Evolutionary conservation across 2,329 filamentous ascomycete species (phyloP), one percentile per base, ranked within the genome.

Genomic region (Metarhizium anisopliae): DNA sequence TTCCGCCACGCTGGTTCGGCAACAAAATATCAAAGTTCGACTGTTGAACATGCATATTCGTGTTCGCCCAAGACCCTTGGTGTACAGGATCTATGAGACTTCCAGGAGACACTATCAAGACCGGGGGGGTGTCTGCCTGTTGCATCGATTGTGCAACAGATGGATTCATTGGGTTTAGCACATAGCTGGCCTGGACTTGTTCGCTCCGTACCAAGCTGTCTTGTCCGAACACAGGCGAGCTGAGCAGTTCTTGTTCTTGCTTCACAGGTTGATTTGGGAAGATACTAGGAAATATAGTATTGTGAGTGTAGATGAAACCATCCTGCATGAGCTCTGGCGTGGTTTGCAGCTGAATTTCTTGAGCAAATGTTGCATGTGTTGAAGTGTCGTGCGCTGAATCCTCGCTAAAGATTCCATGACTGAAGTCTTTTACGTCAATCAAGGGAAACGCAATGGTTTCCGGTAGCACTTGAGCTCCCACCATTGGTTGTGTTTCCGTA

Each of bases 1-100:
- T 72, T 11, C 70, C 70, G 43, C 64, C 64, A 45, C 68, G 62
- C 55, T 69, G 66, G 38, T 65, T 66, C 14, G 67, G 62, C 43
- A 66, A 53, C 5, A 67, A 52, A 36, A 67, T 63, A 54, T 70
- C 64, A 58, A 64, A 65, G 50, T 60, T 63, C 6, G 65, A 56
- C 35, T 64, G 60, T 36, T 66, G 67, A 8, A 20, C 36, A 16
- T 56, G 54, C 14, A 29, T 10, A n/a, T 16, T 18, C 18, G 50
- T 45, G 38, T 57, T 52, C 6, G 50, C 42, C 52, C 52, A 52
- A 35, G 52, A 16, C 45, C 40, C 32, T 35, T 52, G 55, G n/a
- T 49, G 18, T 25, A 29, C 42, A 14, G 42, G 13, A 25, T 53
- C 50, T 6, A 55, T 35, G 35, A 58, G 4, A 20, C n/a, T 25